These are phyloP conservation scores for Pistacia atlantica DNA, from an alignment of 345 rosid species.

Conservation along the genomic window DNA sequence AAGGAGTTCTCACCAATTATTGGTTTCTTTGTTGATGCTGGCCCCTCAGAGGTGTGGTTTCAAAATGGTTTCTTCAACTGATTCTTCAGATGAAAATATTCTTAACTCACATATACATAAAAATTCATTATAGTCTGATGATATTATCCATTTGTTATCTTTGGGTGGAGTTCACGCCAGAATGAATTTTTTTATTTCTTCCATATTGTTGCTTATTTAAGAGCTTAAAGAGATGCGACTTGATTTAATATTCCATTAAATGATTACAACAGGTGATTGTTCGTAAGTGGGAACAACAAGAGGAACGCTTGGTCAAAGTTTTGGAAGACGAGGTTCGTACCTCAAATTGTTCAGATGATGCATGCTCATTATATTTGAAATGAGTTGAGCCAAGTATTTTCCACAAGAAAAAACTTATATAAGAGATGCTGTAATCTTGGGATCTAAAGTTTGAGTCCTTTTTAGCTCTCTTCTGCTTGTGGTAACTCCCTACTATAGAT, in stretches of 20 bases:
- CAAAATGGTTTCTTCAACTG: not conserved
- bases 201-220: no score
- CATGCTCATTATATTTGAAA: not conserved
- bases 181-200: no score
- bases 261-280: constrained; percentile 65
- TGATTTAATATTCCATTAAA: not conserved
- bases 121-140: no score
- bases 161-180: no score
- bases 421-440: no score
- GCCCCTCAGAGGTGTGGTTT: constrained; percentile 58
- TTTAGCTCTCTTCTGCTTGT: no score
- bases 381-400: not conserved
- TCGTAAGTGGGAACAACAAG: constrained; percentile 73
- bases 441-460: no score
- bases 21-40: constrained; percentile 73
- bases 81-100: no score
- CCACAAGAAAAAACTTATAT: no score
- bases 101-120: not conserved
- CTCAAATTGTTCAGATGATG: not conserved
- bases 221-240: not conserved
- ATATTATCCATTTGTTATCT: not conserved
- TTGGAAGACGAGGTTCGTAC: constrained; percentile 81
- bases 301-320: constrained; percentile 62
- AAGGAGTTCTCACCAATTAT: constrained; percentile 80
- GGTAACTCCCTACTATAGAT: no score